Base-by-base conservation (phyloP, 2,329 filamentous ascomycete genomes). In the Capronia epimyces region DNA sequence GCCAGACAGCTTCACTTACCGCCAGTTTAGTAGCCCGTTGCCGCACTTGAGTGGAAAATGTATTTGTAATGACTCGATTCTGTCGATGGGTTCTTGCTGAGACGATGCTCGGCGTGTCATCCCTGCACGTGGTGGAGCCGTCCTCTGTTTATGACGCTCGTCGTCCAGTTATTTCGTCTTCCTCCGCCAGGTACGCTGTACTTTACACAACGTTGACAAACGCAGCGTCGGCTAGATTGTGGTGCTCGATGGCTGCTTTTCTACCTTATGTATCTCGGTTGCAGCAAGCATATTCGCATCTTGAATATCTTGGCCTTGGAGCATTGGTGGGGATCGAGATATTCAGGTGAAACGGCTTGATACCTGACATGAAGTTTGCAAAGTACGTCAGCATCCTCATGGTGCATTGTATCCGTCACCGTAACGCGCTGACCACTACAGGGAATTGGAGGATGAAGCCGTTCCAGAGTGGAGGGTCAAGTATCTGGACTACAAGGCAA, bases 391-490 rank as follows among this genome's bases (percentile, higher is more conserved):
- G 31, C 42, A 46, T 54, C 50, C 48, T 50, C 51, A 56, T 53
- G 57, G 54, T 42, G 45, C 49, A 50, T 56, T 62, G 53, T 63
- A 56, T 34, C 39, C n/a, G n/a, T 43, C n/a, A n/a, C n/a, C n/a
- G n/a, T n/a, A n/a, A 49, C 34, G 44, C 44, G 46, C 50, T 54
- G 31, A 51, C 57, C 20, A n/a, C 9, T 15, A 8, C 53, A 82
- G 79, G 66, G 88, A 95, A 72, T 78, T 95, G 57, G 88, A 95
- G 66, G 81, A 86, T 65, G 87, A 94, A 63, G 80, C 89, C 47
- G 89, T 96, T 58, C 90, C 90, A 65, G 90, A 97, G 80, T 97
- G 91, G 91, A 82, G 87, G 64, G 80, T 84, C 67, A 95, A 95
- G 69, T 97, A 96, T 69, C 79, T 97, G 62, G 82, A 96, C 70